phyloP scores from a whole-genome alignment of 495 filamentous ascomycete species.

The Neurospora hispaniola region DNA sequence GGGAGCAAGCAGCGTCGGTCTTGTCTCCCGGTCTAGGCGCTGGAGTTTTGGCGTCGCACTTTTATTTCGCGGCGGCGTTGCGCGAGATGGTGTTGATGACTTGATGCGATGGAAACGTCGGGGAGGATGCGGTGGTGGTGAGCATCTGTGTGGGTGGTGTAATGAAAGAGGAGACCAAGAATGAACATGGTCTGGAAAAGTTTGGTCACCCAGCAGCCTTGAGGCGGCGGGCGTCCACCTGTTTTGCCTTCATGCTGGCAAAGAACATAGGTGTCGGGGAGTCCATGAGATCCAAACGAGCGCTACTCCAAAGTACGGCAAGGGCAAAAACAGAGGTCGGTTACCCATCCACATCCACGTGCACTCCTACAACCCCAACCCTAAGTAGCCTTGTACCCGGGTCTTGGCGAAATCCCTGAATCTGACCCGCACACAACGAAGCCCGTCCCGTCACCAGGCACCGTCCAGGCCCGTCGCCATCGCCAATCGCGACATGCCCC shows the following conservation, averaged over 20 bases:
- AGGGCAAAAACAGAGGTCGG: background rate
- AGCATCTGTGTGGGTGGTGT: constrained; percentile 16
- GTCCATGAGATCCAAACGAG: background rate
- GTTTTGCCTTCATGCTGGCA: constrained; percentile 31
- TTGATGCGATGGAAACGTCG: constrained; percentile 4
- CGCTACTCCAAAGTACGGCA: constrained; percentile 1
- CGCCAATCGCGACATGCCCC: background rate
- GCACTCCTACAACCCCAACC: constrained; percentile 18
- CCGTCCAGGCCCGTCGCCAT: background rate
- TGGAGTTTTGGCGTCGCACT: constrained; percentile 26
- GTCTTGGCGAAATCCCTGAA: background rate
- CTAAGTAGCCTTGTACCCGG: constrained; percentile 15
- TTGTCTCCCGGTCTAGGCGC: constrained; percentile 6
- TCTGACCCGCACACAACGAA: background rate
- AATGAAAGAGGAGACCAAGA: constrained; percentile 5
- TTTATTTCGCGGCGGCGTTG: constrained; percentile 25
- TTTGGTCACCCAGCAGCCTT: constrained; percentile 26
- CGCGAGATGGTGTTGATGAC: constrained; percentile 6
- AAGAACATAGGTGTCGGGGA: constrained; percentile 24
- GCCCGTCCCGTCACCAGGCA: background rate
- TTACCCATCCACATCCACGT: background rate
- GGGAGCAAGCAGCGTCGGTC: background rate
- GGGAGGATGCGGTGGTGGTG: constrained; percentile 18
- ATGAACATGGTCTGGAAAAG: constrained; percentile 19
- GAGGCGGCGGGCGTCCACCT: constrained; percentile 27